These are phyloP conservation scores for Penicillium hesseltinei DNA, from an alignment of 2,329 filamentous ascomycete genomes.

Conservation along the genomic window DNA sequence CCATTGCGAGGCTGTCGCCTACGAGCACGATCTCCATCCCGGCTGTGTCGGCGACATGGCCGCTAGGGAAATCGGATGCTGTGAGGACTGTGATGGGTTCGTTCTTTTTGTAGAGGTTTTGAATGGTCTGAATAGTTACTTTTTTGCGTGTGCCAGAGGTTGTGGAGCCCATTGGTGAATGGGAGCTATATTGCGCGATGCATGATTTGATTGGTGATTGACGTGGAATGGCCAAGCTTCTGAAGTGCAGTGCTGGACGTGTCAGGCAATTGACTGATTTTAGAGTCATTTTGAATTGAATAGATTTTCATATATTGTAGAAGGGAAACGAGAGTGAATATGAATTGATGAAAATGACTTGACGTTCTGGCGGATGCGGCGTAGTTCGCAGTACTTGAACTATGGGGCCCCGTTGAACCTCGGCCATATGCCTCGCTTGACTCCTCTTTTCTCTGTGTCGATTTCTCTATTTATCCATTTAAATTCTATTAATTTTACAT, in stretches of 20 bases:
- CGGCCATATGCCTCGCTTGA: not conserved
- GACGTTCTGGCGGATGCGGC: conserved; percentile 13
- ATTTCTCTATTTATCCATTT: not conserved
- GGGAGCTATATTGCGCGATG: conserved; percentile 63
- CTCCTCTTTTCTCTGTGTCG: not conserved
- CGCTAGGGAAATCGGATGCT: conserved; percentile 92
- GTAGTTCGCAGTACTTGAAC: conserved; percentile 11
- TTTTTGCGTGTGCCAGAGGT: conserved; percentile 63
- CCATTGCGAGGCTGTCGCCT: conserved; percentile 93
- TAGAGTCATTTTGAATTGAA: not conserved
- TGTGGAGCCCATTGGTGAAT: conserved; percentile 62
- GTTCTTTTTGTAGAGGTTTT: conserved; percentile 68
- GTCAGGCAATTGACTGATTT: not conserved
- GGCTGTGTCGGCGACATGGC: conserved; percentile 81
- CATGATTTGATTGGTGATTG: conserved; percentile 9
- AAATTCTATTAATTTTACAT: not conserved
- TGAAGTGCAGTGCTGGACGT: not conserved
- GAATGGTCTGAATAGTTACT: conserved; percentile 76
- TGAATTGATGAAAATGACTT: not conserved
- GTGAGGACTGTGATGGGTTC: conserved; percentile 93
- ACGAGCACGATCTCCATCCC: conserved; percentile 91
- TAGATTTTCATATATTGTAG: not conserved
- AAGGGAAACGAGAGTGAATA: not conserved
- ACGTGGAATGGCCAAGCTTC: not conserved
- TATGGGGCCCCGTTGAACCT: not conserved